Conservation (phyloP, 169 alveolate genomes). For the Cryptosporidium felis region DNA sequence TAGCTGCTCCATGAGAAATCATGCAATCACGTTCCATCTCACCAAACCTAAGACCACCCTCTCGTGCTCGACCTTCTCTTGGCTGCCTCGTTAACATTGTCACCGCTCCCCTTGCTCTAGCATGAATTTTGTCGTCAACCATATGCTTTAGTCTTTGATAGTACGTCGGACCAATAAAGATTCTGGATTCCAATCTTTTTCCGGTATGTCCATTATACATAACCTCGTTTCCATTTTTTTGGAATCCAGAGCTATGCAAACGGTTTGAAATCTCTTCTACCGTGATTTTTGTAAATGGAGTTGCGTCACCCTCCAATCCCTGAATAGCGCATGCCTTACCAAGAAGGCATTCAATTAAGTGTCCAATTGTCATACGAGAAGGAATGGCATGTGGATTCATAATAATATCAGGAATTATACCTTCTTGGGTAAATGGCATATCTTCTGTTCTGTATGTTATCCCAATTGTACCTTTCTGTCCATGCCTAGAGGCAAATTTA, state of each 20-base stretch:
- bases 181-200: constrained; percentile 87
- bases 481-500: constrained; percentile 99
- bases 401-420: constrained; percentile 98
- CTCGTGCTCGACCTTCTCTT: constrained; percentile 98
- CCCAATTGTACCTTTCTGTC: constrained; percentile 99
- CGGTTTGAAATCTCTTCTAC: constrained; percentile 96
- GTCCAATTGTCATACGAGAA: constrained; percentile 99
- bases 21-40: constrained; percentile 99
- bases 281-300: constrained; percentile 97
- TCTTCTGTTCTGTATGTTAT: constrained; percentile 98
- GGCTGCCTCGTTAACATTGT: constrained; percentile 99
- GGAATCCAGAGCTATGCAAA: constrained; percentile 95
- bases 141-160: constrained; percentile 99
- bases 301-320: constrained; percentile 99
- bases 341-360: constrained; percentile 97
- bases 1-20: constrained; percentile 99
- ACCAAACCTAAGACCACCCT: constrained; percentile 99
- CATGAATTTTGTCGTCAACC: constrained; percentile 99
- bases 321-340: constrained; percentile 96
- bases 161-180: constrained; percentile 99
- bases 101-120: constrained; percentile 99
- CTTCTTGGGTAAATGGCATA: constrained; percentile 97
- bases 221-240: constrained; percentile 98
- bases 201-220: constrained; percentile 98
- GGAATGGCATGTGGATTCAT: constrained; percentile 99